Conservation (phyloP, 2,329 filamentous ascomycete genomes). For the Ilyonectria sp. region DNA sequence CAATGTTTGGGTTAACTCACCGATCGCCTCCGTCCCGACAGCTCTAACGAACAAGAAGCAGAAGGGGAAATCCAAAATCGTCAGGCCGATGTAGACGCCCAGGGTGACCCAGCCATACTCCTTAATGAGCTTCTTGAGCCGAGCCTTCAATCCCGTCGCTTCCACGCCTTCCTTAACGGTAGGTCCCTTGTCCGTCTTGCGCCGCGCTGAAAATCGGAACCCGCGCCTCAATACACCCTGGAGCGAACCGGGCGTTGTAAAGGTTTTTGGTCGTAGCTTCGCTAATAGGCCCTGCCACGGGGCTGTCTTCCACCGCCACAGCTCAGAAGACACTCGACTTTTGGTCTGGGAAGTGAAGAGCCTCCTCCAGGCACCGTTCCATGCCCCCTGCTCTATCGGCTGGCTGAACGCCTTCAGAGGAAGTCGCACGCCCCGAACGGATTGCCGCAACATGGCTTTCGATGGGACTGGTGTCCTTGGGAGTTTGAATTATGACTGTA, state of each 20-base stretch:
- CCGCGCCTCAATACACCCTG: constrained; percentile 49
- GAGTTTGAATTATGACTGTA: background rate
- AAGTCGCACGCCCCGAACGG: constrained; percentile 42
- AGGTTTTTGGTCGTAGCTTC: constrained; percentile 33
- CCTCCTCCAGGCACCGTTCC: constrained; percentile 49
- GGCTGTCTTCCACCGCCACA: constrained; percentile 40
- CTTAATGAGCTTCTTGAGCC: constrained; percentile 85
- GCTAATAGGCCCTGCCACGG: constrained; percentile 40
- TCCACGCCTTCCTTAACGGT: constrained; percentile 42
- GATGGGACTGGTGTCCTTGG: background rate
- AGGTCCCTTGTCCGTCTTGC: constrained; percentile 45
- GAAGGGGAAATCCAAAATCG: constrained; percentile 92
- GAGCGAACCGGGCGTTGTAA: constrained; percentile 39
- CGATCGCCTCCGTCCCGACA: constrained; percentile 89
- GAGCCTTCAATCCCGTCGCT: constrained; percentile 72
- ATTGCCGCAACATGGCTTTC: constrained; percentile 47
- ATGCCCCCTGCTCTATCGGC: constrained; percentile 40
- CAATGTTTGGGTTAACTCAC: constrained; percentile 58
- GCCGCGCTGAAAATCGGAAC: constrained; percentile 55
- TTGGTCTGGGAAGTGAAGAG: constrained; percentile 47
- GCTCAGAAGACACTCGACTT: constrained; percentile 35
- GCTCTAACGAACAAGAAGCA: constrained; percentile 90
- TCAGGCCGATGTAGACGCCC: constrained; percentile 89
- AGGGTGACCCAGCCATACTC: constrained; percentile 96
- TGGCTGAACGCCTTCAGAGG: constrained; percentile 40